These are phyloP conservation scores for Austroboletus festivus DNA, from an alignment of 768 basidiomycete species.

Conservation along the genomic window DNA sequence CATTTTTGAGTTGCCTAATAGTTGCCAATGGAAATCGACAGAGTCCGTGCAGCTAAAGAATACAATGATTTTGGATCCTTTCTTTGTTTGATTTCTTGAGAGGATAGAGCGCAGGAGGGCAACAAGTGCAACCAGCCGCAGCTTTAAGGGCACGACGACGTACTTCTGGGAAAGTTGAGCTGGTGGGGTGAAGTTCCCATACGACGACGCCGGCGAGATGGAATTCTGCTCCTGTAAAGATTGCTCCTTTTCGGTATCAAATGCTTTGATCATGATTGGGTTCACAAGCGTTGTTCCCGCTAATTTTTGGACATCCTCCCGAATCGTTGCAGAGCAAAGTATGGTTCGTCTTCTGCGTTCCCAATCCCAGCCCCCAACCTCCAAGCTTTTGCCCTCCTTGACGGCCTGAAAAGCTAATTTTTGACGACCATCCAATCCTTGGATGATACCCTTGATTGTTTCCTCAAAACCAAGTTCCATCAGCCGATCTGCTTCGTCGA, in stretches of 20 bases:
- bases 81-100: slow-evolving; percentile 49
- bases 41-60: slow-evolving; percentile 98
- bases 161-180: slow-evolving; percentile 92
- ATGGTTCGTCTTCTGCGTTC: slow-evolving; percentile 73
- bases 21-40: slow-evolving; percentile 93
- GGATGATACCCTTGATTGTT: slow-evolving; percentile 85
- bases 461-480: slow-evolving; percentile 99
- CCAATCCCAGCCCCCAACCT: slow-evolving; percentile 89
- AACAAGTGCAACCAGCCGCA: slow-evolving; percentile 88
- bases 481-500: slow-evolving; percentile 95
- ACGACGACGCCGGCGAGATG: slow-evolving; percentile 14
- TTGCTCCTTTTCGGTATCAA: slow-evolving; percentile 41
- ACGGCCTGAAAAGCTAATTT: slow-evolving; percentile 68
- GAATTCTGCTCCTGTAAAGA: slow-evolving; percentile 11
- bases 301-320: slow-evolving; percentile 91
- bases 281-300: slow-evolving; percentile 77
- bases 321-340: slow-evolving; percentile 94
- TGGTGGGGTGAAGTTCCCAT: slow-evolving; percentile 84
- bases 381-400: slow-evolving; percentile 61
- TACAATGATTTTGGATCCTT: slow-evolving; percentile 79
- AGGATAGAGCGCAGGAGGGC: slow-evolving; percentile 83
- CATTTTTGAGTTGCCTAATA: slow-evolving; percentile 75
- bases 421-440: slow-evolving; percentile 78
- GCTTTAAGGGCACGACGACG: slow-evolving; percentile 84
- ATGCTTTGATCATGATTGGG: slow-evolving; percentile 82